Base-by-base conservation (phyloP, 2,329 filamentous ascomycete genomes). In the Pseudogymnoascus sp. region DNA sequence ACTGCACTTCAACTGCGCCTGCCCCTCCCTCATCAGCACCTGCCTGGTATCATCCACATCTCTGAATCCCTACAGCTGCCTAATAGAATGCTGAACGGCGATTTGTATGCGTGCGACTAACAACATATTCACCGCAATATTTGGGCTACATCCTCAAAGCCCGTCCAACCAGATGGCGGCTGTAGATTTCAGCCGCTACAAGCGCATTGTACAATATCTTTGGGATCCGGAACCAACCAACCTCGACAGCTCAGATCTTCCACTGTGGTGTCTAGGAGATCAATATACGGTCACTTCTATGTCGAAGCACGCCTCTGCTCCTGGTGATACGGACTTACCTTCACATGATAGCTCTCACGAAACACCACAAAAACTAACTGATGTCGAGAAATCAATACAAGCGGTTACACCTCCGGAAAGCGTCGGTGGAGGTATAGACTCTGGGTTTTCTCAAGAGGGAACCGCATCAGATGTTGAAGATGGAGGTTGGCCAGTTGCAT, bases 171-270 rank as follows among this genome's bases (percentile, higher is more conserved):
- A 38, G 7, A 74, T 89, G 85, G 82, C 82, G 71, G 86, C 83
- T 64, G 84, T 89, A 63, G 90, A 96, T 71, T 79, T 96, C 65
- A 85, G 89, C 69, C 88, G 89, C 69, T 86, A 88, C 73, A 90
- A 91, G 76, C 89, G 89, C 67, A 86, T 97, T 70, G 88, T 97
- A 65, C 90, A 93, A 77, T 91, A 90, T 78, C 88, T 97, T 72
- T 96, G 92, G 89, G 93, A 97, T 70, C 91, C 92, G 0, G 87
- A 93, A 67, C 93, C 92, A 5, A 85, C 84, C 66, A 96, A 97
- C 77, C 87, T 96, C 73, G 80, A 86, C 64, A 74, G 78, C 64
- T 81, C 83, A 38, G 82, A 87, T 66, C 81, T 84, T 36, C 85
- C 90, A 11, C 90, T 96, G 66, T 97, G 93, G 93, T 96, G 92